Evolutionary conservation across 2,329 filamentous ascomycete genomes (phyloP), one percentile per base, ranked within the genome.

Genomic region (Ophiostoma montium): DNA sequence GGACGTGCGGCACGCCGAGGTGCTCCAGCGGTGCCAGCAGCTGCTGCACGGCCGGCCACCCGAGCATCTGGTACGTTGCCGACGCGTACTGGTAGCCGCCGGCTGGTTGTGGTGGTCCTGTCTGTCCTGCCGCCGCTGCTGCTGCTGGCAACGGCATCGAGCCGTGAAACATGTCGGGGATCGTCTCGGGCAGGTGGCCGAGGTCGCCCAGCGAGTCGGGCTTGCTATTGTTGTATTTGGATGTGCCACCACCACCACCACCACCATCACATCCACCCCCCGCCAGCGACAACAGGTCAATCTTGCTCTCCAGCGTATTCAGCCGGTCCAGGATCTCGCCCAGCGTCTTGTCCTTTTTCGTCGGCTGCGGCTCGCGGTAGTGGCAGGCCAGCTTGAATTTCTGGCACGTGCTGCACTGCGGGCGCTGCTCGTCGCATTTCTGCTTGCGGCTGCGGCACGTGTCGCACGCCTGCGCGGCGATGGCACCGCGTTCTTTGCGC

Each of bases 291-390:
- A 70, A 50, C 46, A 55, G 60, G 54, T 80, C 75, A 54, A 80
- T 68, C 59, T 78, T 79, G 48, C 59, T 66, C 58, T 79, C 75
- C 41, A 80, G 63, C 48, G 62, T 66, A 53, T 70, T 74, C 47
- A 80, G 63, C 11, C 70, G 67, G 44, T 78, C 74, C 30, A 80
- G 64, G 48, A 80, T 79, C 57, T 80, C 74, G 38, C 76, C 68
- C 55, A 80, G 65, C 2, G 75, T 80, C 61, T 75, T 78, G 59
- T 80, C 76, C 62, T 80, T 80, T 59, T 80, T 81, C 48, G 77
- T 81, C 33, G 76, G 75, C 56, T 72, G 70, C 23, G 75, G 74
- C 55, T 78, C 75, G 55, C 75, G 67, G 59, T 82, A 82, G 53
- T 68, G 67, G 60, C 78, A 82, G 35, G 75, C 71, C 53, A 77